A percentile compares a stretch with the other conserved stretches of the same genome.
Conservation (phyloP, 345 rosid species). For the rapeseed (Brassica napus) region DNA sequence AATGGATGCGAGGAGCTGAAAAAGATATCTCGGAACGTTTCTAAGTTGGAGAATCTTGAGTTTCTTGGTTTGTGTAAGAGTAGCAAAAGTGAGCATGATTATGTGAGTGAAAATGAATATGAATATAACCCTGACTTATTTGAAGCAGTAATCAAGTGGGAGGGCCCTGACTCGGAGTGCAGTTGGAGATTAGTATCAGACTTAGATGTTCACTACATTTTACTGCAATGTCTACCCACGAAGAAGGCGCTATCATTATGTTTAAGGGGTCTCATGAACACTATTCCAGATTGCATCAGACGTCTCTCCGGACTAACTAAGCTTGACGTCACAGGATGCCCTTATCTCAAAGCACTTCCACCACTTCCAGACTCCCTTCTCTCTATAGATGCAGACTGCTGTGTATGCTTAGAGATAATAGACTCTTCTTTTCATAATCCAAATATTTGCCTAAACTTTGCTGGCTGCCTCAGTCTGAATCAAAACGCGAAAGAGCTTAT, state of each 20-base stretch:
- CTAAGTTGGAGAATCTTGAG: constrained; percentile 15
- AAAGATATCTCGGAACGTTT: constrained; percentile 4
- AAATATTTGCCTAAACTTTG: background rate
- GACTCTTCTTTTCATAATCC: background rate
- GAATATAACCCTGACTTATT: background rate
- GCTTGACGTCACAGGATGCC: background rate
- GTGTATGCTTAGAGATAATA: background rate
- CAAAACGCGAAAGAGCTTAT: background rate
- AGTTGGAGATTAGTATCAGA: background rate
- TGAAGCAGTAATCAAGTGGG: background rate
- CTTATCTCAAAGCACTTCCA: background rate
- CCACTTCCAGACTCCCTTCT: background rate
- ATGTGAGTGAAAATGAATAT: background rate
- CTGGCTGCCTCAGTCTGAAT: background rate
- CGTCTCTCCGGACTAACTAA: background rate
- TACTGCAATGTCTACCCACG: background rate
- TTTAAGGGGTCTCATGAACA: background rate
- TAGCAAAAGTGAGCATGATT: background rate
- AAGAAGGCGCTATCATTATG: background rate
- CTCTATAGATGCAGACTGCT: background rate
- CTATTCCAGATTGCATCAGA: background rate
- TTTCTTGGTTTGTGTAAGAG: background rate
- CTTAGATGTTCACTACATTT: background rate
- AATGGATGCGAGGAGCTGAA: background rate
- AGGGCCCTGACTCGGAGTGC: background rate